These are phyloP conservation scores for Mycena olivaceomarginata DNA, from an alignment of 768 basidiomycete genomes.

Conservation along the genomic window DNA sequence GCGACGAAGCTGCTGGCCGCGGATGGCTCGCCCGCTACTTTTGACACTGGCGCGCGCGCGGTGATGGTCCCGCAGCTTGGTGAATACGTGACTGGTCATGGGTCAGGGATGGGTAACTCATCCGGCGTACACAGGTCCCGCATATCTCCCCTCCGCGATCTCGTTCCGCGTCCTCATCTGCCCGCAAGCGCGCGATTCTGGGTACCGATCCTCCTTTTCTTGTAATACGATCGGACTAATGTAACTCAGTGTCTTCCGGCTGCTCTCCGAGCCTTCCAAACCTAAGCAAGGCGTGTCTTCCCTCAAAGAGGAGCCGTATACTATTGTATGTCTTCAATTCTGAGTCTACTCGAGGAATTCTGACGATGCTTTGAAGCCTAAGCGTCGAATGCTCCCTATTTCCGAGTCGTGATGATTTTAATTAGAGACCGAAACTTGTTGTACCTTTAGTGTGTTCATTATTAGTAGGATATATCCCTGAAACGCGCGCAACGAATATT, in stretches of 20 bases:
- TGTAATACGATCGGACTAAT: background rate
- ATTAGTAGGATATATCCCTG: no score
- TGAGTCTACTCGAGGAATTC: background rate
- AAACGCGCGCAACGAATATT: no score
- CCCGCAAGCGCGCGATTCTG: conserved; percentile 40
- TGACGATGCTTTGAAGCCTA: conserved; percentile 23
- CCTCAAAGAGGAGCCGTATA: conserved; percentile 38
- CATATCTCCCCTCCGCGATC: conserved; percentile 62
- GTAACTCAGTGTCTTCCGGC: conserved; percentile 28
- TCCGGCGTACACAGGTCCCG: conserved; percentile 38
- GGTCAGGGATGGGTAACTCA: background rate
- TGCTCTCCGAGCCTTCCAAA: conserved; percentile 34
- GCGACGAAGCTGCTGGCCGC: conserved; percentile 79
- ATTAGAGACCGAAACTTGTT: background rate
- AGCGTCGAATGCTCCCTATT: conserved; percentile 27
- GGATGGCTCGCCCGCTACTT: conserved; percentile 80
- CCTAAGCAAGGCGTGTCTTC: background rate
- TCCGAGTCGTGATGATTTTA: background rate
- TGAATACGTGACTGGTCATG: conserved; percentile 47
- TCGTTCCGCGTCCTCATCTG: conserved; percentile 48
- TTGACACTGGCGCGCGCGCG: conserved; percentile 77
- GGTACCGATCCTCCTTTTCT: conserved; percentile 33
- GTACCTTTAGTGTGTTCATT: background rate
- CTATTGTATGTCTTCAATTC: conserved; percentile 30
- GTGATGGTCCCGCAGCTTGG: conserved; percentile 83